A percentile compares a stretch with the other conserved stretches of the same genome.
Evolutionary conservation across 352 stramenopile genomes (phyloP).

Genomic region (Phytophthora sp.): DNA sequence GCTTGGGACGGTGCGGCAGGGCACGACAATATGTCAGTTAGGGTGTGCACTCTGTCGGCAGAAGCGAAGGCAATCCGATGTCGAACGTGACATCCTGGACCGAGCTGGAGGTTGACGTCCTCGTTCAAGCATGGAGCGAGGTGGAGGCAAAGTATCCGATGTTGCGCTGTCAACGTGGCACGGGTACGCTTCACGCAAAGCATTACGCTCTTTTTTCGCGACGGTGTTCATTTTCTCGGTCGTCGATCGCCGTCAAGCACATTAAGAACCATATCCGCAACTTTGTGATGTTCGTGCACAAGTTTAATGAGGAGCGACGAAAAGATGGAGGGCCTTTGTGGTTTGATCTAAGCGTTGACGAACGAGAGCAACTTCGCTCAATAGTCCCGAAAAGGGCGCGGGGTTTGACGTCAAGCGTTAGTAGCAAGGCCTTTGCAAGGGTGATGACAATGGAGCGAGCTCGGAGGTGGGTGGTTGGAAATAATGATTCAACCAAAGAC

Average conservation of each 20-base stretch:
- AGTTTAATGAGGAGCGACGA: constrained; percentile 18
- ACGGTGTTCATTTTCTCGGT: constrained; percentile 4
- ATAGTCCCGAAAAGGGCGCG: neutral
- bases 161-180: neutral
- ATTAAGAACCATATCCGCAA: constrained; percentile 15
- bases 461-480: constrained; percentile 12
- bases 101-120: constrained; percentile 16
- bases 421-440: constrained; percentile 12
- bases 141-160: constrained; percentile 24
- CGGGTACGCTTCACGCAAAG: constrained; percentile 15
- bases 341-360: constrained; percentile 18
- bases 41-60: too few relatives aligned
- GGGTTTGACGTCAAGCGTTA: constrained; percentile 1
- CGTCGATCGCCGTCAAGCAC: neutral
- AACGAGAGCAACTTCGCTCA: constrained; percentile 4
- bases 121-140: constrained; percentile 26
- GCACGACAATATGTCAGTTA: neutral
- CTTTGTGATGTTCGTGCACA: constrained; percentile 23
- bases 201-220: constrained; percentile 13
- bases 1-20: constrained; percentile 1
- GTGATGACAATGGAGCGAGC: constrained; percentile 25
- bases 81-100: constrained; percentile 24
- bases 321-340: constrained; percentile 17
- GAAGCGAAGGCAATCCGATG: too few relatives aligned
- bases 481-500: neutral